Evolutionary conservation across 306 rosid genomes (phyloP).

Genomic region (Quercus mongolica): DNA sequence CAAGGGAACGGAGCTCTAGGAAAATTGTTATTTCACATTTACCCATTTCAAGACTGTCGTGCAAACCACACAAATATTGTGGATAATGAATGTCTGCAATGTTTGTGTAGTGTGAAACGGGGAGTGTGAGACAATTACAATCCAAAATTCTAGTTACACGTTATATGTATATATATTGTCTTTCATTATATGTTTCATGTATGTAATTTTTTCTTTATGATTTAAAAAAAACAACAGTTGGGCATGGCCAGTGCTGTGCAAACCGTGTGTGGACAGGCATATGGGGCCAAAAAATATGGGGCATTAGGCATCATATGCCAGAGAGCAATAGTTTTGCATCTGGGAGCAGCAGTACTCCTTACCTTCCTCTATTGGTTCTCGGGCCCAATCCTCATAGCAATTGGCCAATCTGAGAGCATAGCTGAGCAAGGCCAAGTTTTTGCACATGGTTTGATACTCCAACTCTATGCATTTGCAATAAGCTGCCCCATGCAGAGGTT

Average conservation of each 20-base stretch:
- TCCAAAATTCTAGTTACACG: too few species aligned
- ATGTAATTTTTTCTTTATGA: too few species aligned
- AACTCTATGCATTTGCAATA: conserved; percentile 66
- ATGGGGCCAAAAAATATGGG: conserved; percentile 50
- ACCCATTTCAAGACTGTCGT: too few species aligned
- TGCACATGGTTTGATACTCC: conserved; percentile 53
- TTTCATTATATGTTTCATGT: too few species aligned
- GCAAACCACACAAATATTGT: too few species aligned
- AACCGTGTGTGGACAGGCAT: conserved; percentile 80
- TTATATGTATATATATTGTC: too few species aligned
- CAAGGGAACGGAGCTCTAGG: too few species aligned
- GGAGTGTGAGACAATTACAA: too few species aligned
- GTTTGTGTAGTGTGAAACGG: too few species aligned
- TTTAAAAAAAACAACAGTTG: conserved; percentile 22
- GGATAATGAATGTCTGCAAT: too few species aligned
- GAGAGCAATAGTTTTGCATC: conserved; percentile 57
- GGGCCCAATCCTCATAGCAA: conserved; percentile 40
- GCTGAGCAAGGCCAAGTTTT: conserved; percentile 47
- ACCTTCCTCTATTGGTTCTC: conserved; percentile 61
- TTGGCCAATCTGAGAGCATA: conserved; percentile 48
- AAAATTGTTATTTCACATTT: too few species aligned
- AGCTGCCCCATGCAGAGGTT: conserved; percentile 76
- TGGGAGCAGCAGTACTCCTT: conserved; percentile 58
- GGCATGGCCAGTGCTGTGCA: conserved; percentile 86
- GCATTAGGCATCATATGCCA: conserved; percentile 68